Conservation (phyloP, 1,139 yeast genomes). For the Yamadazyma conglobata region DNA sequence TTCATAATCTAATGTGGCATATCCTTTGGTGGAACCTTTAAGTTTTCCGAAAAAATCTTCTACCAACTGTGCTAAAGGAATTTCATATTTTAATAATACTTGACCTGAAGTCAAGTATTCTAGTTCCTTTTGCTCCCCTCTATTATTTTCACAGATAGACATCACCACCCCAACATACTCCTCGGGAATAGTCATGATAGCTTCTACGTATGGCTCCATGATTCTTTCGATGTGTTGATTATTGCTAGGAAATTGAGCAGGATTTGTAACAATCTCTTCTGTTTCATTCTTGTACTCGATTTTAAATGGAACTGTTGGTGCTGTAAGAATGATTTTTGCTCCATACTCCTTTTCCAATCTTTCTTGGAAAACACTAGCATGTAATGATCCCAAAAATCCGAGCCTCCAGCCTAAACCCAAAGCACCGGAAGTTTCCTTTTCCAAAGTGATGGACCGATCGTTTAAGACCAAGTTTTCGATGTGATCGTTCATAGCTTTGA, state of each 20-base stretch:
- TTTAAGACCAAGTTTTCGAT: constrained; percentile 83
- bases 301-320: constrained; percentile 94
- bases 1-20: constrained; percentile 92
- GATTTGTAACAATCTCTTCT: constrained; percentile 71
- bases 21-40: constrained; percentile 87
- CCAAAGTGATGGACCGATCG: constrained; percentile 86
- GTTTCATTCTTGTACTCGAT: constrained; percentile 62
- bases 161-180: constrained; percentile 87
- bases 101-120: constrained; percentile 81
- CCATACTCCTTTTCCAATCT: constrained; percentile 92
- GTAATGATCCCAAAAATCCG: constrained; percentile 91
- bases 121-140: constrained; percentile 80
- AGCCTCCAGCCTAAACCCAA: constrained; percentile 97
- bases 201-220: constrained; percentile 89
- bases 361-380: constrained; percentile 92
- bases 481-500: constrained; percentile 84
- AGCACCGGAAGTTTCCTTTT: constrained; percentile 90
- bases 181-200: constrained; percentile 85
- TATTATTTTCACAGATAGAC: constrained; percentile 74
- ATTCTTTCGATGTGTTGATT: constrained; percentile 52
- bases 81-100: constrained; percentile 69
- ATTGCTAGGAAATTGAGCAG: constrained; percentile 76
- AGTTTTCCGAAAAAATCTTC: constrained; percentile 94
- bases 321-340: constrained; percentile 84
- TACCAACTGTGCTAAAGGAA: constrained; percentile 86